A percentile compares a stretch with the other conserved stretches of the same genome.
Conservation (phyloP, 179 eudicot genomes). For the Spinacia oleracea region DNA sequence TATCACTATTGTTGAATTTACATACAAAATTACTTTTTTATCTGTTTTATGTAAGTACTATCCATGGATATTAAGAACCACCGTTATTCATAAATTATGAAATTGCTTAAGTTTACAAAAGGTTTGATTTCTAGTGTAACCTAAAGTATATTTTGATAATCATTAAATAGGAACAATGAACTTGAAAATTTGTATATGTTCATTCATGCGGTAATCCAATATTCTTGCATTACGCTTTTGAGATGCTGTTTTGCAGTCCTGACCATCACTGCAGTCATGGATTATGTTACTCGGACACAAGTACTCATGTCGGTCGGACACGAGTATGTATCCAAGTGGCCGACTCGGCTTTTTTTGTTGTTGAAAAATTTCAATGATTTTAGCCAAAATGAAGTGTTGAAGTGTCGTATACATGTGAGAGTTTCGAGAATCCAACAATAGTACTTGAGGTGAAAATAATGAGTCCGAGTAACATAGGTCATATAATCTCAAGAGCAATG, state of each 20-base stretch:
- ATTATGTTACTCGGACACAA: background rate
- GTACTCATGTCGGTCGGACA: no score
- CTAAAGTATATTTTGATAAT: background rate
- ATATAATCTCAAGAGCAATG: background rate
- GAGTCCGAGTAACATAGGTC: no score
- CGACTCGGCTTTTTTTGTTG: no score
- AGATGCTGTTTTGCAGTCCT: no score
- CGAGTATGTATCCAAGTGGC: no score
- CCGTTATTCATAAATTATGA: background rate
- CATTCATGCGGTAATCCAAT: background rate
- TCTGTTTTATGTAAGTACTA: background rate
- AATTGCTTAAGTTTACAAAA: background rate
- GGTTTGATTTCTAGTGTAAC: background rate
- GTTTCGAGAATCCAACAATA: no score
- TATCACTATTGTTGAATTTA: background rate
- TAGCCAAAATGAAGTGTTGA: no score
- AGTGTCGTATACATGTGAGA: no score
- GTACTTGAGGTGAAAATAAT: no score
- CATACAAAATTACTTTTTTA: background rate
- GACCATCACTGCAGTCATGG: background rate
- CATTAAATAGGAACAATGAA: background rate
- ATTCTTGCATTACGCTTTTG: background rate
- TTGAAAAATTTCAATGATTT: no score
- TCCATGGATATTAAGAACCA: background rate
- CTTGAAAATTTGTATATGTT: background rate